Evolutionary conservation across 768 basidiomycete species (phyloP).

Genomic region (Termitomyces sp.): DNA sequence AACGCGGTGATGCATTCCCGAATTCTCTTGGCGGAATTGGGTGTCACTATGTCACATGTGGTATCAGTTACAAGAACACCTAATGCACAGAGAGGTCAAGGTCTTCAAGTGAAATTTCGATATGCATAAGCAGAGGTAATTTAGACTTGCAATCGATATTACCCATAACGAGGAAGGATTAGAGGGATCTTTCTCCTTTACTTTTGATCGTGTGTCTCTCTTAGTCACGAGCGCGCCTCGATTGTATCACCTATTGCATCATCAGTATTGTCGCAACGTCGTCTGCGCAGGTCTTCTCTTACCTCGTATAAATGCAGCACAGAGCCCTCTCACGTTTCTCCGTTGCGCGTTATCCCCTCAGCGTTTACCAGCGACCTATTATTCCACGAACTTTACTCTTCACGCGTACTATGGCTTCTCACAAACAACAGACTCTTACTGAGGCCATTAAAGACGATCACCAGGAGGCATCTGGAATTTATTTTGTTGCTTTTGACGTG

Average conservation of each 20-base stretch:
- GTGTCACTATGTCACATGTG: no score
- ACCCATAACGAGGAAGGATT: no score
- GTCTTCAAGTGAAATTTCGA: no score
- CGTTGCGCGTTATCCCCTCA: not conserved
- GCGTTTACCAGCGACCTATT: not conserved
- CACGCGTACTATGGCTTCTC: slow-evolving; percentile 14
- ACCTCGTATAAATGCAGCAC: not conserved
- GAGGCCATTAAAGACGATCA: slow-evolving; percentile 47
- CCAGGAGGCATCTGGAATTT: slow-evolving; percentile 32
- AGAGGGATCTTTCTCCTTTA: not conserved
- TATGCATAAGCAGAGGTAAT: no score
- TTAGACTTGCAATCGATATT: no score
- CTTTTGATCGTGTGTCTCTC: not conserved
- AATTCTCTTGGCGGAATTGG: no score
- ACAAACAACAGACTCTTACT: slow-evolving; percentile 27
- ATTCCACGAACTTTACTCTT: not conserved
- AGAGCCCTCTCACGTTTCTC: not conserved
- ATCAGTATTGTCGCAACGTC: not conserved
- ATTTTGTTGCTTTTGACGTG: not conserved
- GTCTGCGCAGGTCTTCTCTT: not conserved
- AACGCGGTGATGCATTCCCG: no score
- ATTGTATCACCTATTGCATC: not conserved
- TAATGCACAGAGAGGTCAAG: no score
- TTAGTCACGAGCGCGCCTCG: not conserved
- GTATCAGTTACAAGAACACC: no score